These are phyloP conservation scores for Protea cynaroides DNA, from an alignment of 164 flowering plant genomes.

Conservation along the genomic window DNA sequence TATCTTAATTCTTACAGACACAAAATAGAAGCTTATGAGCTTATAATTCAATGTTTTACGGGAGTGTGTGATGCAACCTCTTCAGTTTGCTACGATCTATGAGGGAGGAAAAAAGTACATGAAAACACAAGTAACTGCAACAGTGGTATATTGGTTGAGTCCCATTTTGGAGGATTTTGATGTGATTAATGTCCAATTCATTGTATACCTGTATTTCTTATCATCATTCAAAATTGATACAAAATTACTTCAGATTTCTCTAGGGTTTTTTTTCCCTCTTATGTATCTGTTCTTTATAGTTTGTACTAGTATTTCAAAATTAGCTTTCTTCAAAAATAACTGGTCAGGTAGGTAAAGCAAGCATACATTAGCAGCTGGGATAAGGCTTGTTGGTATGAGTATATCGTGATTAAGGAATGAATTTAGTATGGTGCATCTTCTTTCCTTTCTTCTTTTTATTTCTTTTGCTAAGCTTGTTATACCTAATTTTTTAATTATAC, in stretches of 20 bases:
- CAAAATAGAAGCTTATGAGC: slow-evolving; percentile 3
- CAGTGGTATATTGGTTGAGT: background rate
- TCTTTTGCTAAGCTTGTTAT: no score
- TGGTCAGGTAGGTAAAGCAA: background rate
- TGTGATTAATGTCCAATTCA: slow-evolving; percentile 1
- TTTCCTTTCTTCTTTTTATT: no score
- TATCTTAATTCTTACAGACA: no score
- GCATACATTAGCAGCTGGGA: background rate
- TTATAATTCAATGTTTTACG: background rate
- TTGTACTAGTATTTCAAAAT: background rate
- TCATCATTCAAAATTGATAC: slow-evolving; percentile 5
- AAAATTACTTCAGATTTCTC: slow-evolving; percentile 5
- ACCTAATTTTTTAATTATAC: no score
- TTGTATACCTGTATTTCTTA: slow-evolving; percentile 8
- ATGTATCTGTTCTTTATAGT: background rate
- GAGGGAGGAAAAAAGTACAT: background rate
- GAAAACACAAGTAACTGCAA: background rate
- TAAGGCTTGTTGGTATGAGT: no score
- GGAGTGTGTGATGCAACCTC: background rate
- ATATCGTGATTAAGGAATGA: no score
- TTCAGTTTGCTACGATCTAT: background rate
- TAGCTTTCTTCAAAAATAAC: background rate
- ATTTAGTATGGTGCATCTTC: no score
- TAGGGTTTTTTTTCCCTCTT: background rate
- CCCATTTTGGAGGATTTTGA: slow-evolving; percentile 1